Evolutionary conservation across 345 rosid species (phyloP), one percentile per base, ranked within the genome.

Genomic region (Limnanthes douglasii): DNA sequence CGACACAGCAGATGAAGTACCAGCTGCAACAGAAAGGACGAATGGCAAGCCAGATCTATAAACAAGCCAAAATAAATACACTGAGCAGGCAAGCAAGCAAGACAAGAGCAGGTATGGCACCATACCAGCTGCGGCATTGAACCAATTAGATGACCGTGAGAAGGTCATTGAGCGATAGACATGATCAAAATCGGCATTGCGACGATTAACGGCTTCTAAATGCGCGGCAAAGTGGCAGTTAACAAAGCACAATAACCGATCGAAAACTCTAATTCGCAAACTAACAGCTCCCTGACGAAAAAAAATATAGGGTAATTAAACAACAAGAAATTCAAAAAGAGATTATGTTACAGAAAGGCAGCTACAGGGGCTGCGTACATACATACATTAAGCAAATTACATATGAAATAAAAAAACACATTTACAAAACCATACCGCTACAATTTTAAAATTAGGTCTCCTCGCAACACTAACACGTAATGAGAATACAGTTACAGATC

Each of bases 151-250:
- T 33, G 70, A 59, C 39, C 83, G 76, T 19, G 56, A 33, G 21
- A 80, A 80, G 21, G 52, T 41, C 86, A 80, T 76, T 19, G 67
- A 68, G 40, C 66, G 76, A 61, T 59, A 80, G 23, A 80, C 74
- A 48, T 76, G 86, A 54, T 80, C 83, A 31, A 80, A 80, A 53
- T 80, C 93, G 18, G 83, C 76, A 57, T 80, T 80, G 8, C 93
- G 72, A 15, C 79, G 66, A 46, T 45, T 65, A 29, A 76, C 83
- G 45, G 93, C 93, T 43, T 76, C 93, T 31, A 73, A 48, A 67
- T 80, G 93, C 14, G 93, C 93, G 35, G 93, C 93, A 54, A 80
- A 65, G 48, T 80, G 93, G 52, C 93, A 80, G 37, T 80, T 80
- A 34, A 73, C 80, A 66, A 80, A 80, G 75, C 86, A 75, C 59